A percentile compares a stretch with the other conserved stretches of the same genome.
phyloP scores from a whole-genome alignment of 2,329 filamentous ascomycete genomes.

The Cercospora sojina region DNA sequence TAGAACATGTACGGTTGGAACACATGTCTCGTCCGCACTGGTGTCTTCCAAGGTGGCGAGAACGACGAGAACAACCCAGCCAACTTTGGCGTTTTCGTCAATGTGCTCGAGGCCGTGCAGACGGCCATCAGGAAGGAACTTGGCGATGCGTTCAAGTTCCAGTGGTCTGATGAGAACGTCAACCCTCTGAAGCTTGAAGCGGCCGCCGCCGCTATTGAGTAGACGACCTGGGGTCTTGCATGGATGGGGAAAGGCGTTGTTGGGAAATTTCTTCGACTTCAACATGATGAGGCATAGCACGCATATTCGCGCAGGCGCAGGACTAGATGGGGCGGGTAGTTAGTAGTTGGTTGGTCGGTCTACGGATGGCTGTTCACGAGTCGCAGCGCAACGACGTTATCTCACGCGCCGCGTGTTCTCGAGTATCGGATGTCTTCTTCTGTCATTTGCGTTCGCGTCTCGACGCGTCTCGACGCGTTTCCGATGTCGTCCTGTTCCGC shows the following conservation, averaged over 20 bases:
- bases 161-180: constrained; percentile 65
- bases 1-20: constrained; percentile 78
- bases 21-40: constrained; percentile 73
- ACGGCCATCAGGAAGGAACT: constrained; percentile 67
- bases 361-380: constrained; percentile 11
- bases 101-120: constrained; percentile 70
- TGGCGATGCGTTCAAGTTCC: constrained; percentile 71
- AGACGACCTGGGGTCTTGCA: background rate
- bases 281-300: background rate
- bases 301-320: constrained; percentile 13
- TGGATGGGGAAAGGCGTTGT: constrained; percentile 3
- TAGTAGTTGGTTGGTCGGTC: background rate
- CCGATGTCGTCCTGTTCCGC: background rate
- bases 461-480: background rate
- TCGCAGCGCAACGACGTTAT: background rate
- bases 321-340: constrained; percentile 1
- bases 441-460: background rate
- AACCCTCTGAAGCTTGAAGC: constrained; percentile 59
- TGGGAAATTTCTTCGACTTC: background rate
- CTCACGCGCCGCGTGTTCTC: background rate
- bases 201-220: constrained; percentile 31
- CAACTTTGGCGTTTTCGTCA: constrained; percentile 72
- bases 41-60: constrained; percentile 73
- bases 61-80: constrained; percentile 76
- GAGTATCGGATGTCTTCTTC: background rate